Conservation (phyloP, 768 basidiomycete species). For the Hygrophorus pudorinus region DNA sequence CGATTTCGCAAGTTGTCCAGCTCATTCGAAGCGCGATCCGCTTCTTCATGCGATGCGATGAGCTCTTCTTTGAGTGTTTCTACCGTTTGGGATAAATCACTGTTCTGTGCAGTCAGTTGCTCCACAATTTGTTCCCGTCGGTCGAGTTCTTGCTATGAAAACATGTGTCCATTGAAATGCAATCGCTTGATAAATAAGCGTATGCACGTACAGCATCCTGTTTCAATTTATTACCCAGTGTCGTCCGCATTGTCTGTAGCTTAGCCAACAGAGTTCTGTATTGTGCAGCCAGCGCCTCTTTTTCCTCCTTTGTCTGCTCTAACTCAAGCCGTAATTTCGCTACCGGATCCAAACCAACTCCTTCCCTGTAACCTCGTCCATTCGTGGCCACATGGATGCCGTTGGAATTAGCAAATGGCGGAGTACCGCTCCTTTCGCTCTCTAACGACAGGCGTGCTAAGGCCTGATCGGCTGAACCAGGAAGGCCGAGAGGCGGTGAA, state of each 20-base stretch:
- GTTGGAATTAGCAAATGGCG: conserved; percentile 21
- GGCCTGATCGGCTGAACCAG: conserved; percentile 8
- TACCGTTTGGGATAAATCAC: conserved; percentile 59
- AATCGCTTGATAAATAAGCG: background rate
- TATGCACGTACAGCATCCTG: conserved; percentile 77
- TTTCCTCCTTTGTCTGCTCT: conserved; percentile 68
- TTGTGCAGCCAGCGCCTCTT: conserved; percentile 76
- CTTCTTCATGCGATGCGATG: conserved; percentile 63
- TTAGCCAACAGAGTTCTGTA: conserved; percentile 82
- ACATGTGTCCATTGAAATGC: conserved; percentile 10
- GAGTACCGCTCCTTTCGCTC: conserved; percentile 30
- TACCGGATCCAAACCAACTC: conserved; percentile 39
- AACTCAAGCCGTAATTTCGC: conserved; percentile 60
- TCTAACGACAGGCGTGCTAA: conserved; percentile 34
- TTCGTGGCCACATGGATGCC: conserved; percentile 25
- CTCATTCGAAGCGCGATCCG: conserved; percentile 58
- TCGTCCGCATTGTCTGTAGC: conserved; percentile 87
- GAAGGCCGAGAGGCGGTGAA: conserved; percentile 15
- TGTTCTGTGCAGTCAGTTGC: conserved; percentile 67
- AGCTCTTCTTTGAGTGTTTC: conserved; percentile 79
- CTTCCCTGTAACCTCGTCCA: conserved; percentile 16
- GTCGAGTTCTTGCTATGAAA: conserved; percentile 91
- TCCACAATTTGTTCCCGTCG: conserved; percentile 79
- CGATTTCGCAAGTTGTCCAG: conserved; percentile 57
- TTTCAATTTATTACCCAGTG: conserved; percentile 87